Conservation (phyloP, 306 rosid species). For the Pueraria montana region DNA sequence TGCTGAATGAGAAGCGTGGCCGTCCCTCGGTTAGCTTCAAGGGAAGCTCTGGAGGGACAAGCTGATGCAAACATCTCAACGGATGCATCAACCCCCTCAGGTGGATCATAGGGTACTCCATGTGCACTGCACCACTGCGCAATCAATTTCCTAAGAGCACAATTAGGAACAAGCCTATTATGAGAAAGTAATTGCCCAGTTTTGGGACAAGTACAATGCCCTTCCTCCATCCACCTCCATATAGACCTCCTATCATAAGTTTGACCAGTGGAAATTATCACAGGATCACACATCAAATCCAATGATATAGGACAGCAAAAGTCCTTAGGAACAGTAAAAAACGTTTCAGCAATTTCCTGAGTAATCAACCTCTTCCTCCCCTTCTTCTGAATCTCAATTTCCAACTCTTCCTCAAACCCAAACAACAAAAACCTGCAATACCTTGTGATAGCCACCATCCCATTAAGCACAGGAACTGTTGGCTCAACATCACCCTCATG, state of each 20-base stretch:
- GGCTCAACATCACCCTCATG: slow-evolving; percentile 88
- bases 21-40: slow-evolving; percentile 74
- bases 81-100: slow-evolving; percentile 64
- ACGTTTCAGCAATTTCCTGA: slow-evolving; percentile 73
- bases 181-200: slow-evolving; percentile 75
- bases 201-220: slow-evolving; percentile 83
- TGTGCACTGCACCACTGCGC: slow-evolving; percentile 83
- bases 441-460: slow-evolving; percentile 76
- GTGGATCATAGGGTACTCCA: slow-evolving; percentile 72
- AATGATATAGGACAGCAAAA: slow-evolving; percentile 80
- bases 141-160: slow-evolving; percentile 79
- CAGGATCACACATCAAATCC: slow-evolving; percentile 92
- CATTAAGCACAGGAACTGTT: slow-evolving; percentile 69
- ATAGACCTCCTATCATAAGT: slow-evolving; percentile 78
- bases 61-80: slow-evolving; percentile 63
- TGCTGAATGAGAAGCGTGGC: slow-evolving; percentile 69
- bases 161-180: slow-evolving; percentile 72
- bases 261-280: slow-evolving; percentile 80
- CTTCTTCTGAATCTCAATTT: slow-evolving; percentile 53
- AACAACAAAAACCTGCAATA: slow-evolving; percentile 79
- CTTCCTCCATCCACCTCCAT: slow-evolving; percentile 86
- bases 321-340: slow-evolving; percentile 73
- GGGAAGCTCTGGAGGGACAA: slow-evolving; percentile 74
- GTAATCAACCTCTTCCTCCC: slow-evolving; percentile 62
- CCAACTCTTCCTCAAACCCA: slow-evolving; percentile 75